Percentiles rank a stretch among this genome's conserved stretches.
Conservation (phyloP, 2,329 filamentous ascomycete genomes). For the Paecilomyces niveus region DNA sequence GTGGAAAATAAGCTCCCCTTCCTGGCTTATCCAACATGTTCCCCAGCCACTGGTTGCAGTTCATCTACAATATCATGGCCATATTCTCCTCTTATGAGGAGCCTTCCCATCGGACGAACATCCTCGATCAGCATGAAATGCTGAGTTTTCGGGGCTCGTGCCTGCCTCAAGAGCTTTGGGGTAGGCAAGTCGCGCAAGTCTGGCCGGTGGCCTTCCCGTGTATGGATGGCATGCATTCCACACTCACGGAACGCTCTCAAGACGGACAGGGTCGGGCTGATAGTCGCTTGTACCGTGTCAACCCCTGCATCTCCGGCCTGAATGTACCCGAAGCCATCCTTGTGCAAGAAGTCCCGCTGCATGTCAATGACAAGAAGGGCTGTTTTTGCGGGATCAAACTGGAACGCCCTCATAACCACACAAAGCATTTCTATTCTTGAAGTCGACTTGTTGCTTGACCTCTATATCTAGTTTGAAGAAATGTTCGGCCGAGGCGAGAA, state of each 20-base stretch:
- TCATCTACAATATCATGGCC: conserved; percentile 52
- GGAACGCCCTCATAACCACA: conserved; percentile 22
- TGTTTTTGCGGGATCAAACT: conserved; percentile 40
- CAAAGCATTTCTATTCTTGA: conserved; percentile 1
- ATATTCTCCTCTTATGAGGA: conserved; percentile 48
- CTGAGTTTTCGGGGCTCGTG: conserved; percentile 38
- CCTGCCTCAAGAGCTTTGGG: conserved; percentile 44
- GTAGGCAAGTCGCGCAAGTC: conserved; percentile 48
- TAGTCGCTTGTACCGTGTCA: conserved; percentile 9
- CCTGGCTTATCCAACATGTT: conserved; percentile 53
- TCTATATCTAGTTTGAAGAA: conserved; percentile 21
- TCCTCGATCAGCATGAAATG: conserved; percentile 46
- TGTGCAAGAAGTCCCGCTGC: conserved; percentile 46
- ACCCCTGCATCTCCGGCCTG: conserved; percentile 38
- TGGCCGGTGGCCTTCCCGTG: conserved; percentile 43
- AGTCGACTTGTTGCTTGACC: conserved; percentile 1
- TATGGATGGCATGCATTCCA: conserved; percentile 43
- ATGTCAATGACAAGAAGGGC: conserved; percentile 47
- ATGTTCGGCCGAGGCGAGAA: conserved; percentile 13
- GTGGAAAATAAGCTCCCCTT: conserved; percentile 56
- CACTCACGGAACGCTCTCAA: conserved; percentile 36
- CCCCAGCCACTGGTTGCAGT: conserved; percentile 43
- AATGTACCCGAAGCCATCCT: conserved; percentile 45
- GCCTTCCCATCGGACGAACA: conserved; percentile 45
- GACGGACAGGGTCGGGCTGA: conserved; percentile 34